These are phyloP conservation scores for Simplicillium sp. DNA, from an alignment of 2,329 filamentous ascomycete genomes.

Conservation along the genomic window DNA sequence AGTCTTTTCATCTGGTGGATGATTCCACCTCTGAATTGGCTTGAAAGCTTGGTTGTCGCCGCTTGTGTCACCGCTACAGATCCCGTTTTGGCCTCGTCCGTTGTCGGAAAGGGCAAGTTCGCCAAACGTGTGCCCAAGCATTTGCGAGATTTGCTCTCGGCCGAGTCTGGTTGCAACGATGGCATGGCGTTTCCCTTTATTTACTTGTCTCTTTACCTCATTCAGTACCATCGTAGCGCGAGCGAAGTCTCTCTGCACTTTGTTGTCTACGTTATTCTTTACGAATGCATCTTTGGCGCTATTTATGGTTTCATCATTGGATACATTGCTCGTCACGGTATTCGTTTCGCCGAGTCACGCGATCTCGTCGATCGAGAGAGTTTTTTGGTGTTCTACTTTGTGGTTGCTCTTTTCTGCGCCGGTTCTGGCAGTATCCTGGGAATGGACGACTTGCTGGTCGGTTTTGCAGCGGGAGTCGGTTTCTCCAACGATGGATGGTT, in stretches of 20 bases:
- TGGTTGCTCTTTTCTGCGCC: slow-evolving; percentile 88
- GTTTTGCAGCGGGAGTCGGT: slow-evolving; percentile 92
- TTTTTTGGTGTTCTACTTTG: slow-evolving; percentile 97
- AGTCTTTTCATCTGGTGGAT: slow-evolving; percentile 95
- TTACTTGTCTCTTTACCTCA: slow-evolving; percentile 83
- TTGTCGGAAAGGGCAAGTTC: slow-evolving; percentile 98
- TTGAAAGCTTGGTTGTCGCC: slow-evolving; percentile 77
- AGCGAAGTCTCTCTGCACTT: slow-evolving; percentile 70
- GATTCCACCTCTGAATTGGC: slow-evolving; percentile 68
- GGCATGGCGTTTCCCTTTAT: slow-evolving; percentile 99
- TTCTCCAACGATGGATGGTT: slow-evolving; percentile 99
- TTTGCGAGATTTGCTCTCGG: slow-evolving; percentile 86
- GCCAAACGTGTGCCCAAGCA: slow-evolving; percentile 96
- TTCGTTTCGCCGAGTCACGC: slow-evolving; percentile 75
- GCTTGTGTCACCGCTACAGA: slow-evolving; percentile 97
- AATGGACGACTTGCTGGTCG: slow-evolving; percentile 86
- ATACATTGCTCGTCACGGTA: slow-evolving; percentile 82
- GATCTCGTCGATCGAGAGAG: slow-evolving; percentile 92
- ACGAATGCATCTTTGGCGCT: slow-evolving; percentile 91
- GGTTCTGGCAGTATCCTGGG: slow-evolving; percentile 87
- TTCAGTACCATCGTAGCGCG: slow-evolving; percentile 66
- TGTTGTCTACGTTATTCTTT: slow-evolving; percentile 82
- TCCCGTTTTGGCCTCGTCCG: slow-evolving; percentile 91
- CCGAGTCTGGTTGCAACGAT: slow-evolving; percentile 97
- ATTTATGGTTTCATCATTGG: slow-evolving; percentile 81